Evolutionary conservation across 192 early-diverging fungal species (phyloP).

Genomic region (Entomortierella parvispora): DNA sequence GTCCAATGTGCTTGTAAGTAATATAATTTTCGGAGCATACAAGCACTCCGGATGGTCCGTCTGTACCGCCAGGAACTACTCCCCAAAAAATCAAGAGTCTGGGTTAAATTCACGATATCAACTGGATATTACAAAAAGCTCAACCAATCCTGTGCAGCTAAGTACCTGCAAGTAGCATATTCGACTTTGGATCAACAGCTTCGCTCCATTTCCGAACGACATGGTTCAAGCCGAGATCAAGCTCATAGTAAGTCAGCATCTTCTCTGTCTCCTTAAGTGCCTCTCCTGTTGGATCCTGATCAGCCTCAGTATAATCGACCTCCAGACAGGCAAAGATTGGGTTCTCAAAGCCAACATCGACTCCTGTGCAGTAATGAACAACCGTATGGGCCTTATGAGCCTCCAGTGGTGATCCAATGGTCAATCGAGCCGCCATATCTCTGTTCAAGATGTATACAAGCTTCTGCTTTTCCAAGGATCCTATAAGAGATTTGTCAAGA

Average conservation of each 20-base stretch:
- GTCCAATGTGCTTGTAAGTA: conserved; percentile 84
- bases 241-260: conserved; percentile 92
- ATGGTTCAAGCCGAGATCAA: conserved; percentile 98
- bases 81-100: too few relatives aligned
- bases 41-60: conserved; percentile 97
- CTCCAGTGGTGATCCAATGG: conserved; percentile 96
- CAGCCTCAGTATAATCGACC: conserved; percentile 83
- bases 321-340: conserved; percentile 97
- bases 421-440: conserved; percentile 81
- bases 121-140: too few relatives aligned
- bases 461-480: conserved; percentile 93
- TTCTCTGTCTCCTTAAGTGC: conserved; percentile 79
- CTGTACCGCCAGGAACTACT: conserved; percentile 83
- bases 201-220: conserved; percentile 97
- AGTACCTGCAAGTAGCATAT: conserved; percentile 85
- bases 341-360: conserved; percentile 99
- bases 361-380: conserved; percentile 82
- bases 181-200: conserved; percentile 76
- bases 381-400: conserved; percentile 86
- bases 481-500: conserved; percentile 45
- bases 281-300: conserved; percentile 78
- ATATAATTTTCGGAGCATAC: conserved; percentile 94
- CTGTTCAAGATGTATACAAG: conserved; percentile 97
- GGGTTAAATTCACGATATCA: too few relatives aligned
- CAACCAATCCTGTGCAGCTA: too few relatives aligned